These are phyloP conservation scores for Aspergillus ruber DNA, from an alignment of 2,329 filamentous ascomycete species.

Conservation along the genomic window DNA sequence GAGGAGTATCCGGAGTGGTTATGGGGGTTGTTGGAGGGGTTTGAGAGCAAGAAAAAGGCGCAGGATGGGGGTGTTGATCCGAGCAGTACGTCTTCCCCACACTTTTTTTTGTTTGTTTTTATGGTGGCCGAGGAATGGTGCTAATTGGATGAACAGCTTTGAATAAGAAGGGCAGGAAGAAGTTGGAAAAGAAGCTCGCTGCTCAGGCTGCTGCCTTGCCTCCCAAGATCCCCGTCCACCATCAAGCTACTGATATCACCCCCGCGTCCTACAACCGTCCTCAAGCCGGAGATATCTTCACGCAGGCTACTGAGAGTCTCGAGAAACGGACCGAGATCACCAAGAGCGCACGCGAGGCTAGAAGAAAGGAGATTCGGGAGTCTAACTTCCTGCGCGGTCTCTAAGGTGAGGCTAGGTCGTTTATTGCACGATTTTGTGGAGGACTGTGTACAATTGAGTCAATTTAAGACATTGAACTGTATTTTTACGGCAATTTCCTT, in stretches of 20 bases:
- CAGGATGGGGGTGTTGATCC: conserved; percentile 33
- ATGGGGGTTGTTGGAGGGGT: conserved; percentile 38
- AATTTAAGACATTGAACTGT: conserved; percentile 16
- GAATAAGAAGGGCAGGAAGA: conserved; percentile 44
- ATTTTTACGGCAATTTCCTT: conserved; percentile 24
- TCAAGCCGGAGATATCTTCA: conserved; percentile 17
- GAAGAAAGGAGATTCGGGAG: conserved; percentile 42
- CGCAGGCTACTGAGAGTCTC: conserved; percentile 30
- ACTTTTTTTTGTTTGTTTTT: conserved; percentile 1
- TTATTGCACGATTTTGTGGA: conserved; percentile 3
- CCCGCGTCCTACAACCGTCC: conserved; percentile 30
- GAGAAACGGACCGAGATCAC: conserved; percentile 37
- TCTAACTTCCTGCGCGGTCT: conserved; percentile 44
- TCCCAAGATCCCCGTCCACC: conserved; percentile 38
- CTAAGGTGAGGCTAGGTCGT: conserved; percentile 18
- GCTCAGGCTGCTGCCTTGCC: conserved; percentile 33
- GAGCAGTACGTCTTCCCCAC: conserved; percentile 31
- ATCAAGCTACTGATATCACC: conserved; percentile 41
- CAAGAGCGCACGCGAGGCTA: conserved; percentile 39
- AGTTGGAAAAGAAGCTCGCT: conserved; percentile 42
- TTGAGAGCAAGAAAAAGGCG: conserved; percentile 25
- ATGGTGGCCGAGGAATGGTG: neutral
- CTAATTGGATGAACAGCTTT: conserved; percentile 27
- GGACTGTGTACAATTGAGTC: conserved; percentile 4
- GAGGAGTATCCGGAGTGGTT: conserved; percentile 45